Evolutionary conservation across 129 eudicot genomes (phyloP).

Genomic region (Flaveria bidentis): DNA sequence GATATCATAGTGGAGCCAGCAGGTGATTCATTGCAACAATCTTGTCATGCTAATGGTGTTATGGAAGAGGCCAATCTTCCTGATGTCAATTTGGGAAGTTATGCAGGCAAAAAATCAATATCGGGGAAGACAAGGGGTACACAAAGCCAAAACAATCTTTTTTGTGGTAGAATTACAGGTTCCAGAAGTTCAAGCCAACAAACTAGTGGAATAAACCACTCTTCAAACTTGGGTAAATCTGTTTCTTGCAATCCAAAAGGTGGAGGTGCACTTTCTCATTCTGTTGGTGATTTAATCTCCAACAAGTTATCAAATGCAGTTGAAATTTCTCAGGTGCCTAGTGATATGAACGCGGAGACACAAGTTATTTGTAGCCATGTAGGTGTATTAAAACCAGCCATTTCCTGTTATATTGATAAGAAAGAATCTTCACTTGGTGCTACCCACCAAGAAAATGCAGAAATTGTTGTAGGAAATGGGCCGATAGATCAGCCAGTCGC

Average conservation of each 20-base stretch:
- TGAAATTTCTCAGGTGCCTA: constrained; percentile 32
- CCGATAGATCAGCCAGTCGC: constrained; percentile 31
- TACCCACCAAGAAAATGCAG: constrained; percentile 36
- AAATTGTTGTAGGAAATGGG: constrained; percentile 34
- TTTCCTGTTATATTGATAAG: constrained; percentile 32
- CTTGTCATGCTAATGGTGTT: constrained; percentile 30
- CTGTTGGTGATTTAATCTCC: constrained; percentile 29
- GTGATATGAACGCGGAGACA: constrained; percentile 34
- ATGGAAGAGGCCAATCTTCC: constrained; percentile 19
- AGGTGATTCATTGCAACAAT: constrained; percentile 22
- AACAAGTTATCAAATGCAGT: constrained; percentile 37
- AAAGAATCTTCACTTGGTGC: constrained; percentile 28
- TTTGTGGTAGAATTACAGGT: constrained; percentile 42
- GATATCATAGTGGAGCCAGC: constrained; percentile 18
- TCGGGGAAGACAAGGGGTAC: constrained; percentile 22
- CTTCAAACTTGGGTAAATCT: constrained; percentile 29
- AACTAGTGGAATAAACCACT: constrained; percentile 22
- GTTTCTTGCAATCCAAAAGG: constrained; percentile 31
- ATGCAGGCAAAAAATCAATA: constrained; percentile 33
- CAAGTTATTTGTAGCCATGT: constrained; percentile 25
- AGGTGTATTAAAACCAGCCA: constrained; percentile 31
- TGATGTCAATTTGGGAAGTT: constrained; percentile 32
- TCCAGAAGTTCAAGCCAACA: constrained; percentile 37
- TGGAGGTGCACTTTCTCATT: constrained; percentile 27
- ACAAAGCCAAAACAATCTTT: constrained; percentile 25